Evolutionary conservation across 2,329 filamentous ascomycete species (phyloP), one percentile per base, ranked within the genome.

Genomic region (Colletotrichum sp.): DNA sequence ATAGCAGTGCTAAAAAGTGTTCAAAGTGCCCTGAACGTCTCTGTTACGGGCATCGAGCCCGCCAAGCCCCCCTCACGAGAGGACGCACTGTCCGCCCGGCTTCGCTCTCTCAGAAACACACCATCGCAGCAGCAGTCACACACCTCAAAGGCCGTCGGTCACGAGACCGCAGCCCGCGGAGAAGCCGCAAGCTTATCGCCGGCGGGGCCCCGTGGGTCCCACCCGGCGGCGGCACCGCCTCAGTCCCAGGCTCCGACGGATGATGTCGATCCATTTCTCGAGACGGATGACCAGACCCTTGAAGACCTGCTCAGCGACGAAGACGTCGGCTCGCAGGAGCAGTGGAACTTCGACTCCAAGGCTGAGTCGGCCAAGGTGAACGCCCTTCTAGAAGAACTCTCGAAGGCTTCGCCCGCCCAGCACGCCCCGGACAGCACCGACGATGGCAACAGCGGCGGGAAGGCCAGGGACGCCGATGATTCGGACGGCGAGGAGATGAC

Each of bases 401-500:
- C 84, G 3, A 76, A 74, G 36, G 52, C 74, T 21, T 75, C 74
- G 18, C 59, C 63, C 21, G 63, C 26, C 30, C 70, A 43, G 30
- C 43, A 73, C 15, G 34, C 24, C 16, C 63, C n/a, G 12, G 36
- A 59, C 18, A 64, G 13, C 24, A 52, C n/a, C 10, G 43, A 52
- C n/a, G n/a, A 52, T 52, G 21, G 67, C 13, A 16, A 36, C 60
- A 3, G 4, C 6, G 21, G 48, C n/a, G 15, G 15, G 26, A 16
- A 9, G 36, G 57, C n/a, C 9, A 32, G 34, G 69, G 61, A 70
- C 12, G 83, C 82, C 1, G 84, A 87, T 66, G 84, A 90, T 78
- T 91, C 90, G 0, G 89, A 91, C n/a, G 86, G 86, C 1, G 88
- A 90, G 39, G 79, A 79, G 3, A 90, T 90, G 88, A 81, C 81